Evolutionary conservation across 495 filamentous ascomycete genomes (phyloP).

Genomic region (Diplogelasinospora grovesii): DNA sequence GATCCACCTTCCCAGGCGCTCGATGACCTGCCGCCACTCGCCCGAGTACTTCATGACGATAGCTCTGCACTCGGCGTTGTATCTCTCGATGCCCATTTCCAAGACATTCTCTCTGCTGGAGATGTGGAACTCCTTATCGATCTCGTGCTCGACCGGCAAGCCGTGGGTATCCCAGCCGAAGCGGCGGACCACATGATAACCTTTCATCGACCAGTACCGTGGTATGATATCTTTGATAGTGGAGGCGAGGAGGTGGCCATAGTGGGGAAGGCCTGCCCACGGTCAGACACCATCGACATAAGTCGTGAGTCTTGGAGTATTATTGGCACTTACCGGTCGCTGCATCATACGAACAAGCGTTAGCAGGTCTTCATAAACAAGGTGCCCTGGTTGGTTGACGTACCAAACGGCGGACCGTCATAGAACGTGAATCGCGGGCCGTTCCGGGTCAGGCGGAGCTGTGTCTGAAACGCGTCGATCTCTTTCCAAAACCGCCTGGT

Average conservation of each 20-base stretch:
- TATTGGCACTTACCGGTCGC: no score
- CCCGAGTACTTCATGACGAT: constrained; percentile 91
- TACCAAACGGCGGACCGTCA: constrained; percentile 59
- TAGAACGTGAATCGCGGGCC: constrained; percentile 79
- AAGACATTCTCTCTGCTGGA: constrained; percentile 82
- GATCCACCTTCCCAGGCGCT: constrained; percentile 90
- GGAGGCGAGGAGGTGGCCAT: constrained; percentile 90
- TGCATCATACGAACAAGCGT: no score
- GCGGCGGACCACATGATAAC: constrained; percentile 69
- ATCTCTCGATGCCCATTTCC: constrained; percentile 79
- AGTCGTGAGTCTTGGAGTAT: no score
- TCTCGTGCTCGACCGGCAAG: constrained; percentile 93
- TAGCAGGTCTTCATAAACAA: no score
- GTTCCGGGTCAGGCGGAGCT: constrained; percentile 45
- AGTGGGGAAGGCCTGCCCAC: constrained; percentile 75
- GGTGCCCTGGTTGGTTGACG: no score
- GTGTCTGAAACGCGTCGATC: constrained; percentile 74
- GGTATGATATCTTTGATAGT: constrained; percentile 99
- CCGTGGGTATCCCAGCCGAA: constrained; percentile 90
- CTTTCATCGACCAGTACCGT: constrained; percentile 97
- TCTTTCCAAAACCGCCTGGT: constrained; percentile 78
- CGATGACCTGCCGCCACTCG: constrained; percentile 88
- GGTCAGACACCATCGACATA: no score
- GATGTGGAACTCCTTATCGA: constrained; percentile 93
- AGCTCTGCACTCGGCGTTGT: constrained; percentile 86